Evolutionary conservation across 148 eudicot genomes (phyloP), one percentile per base, ranked within the genome.

Genomic region (Fallopia convolvulus): DNA sequence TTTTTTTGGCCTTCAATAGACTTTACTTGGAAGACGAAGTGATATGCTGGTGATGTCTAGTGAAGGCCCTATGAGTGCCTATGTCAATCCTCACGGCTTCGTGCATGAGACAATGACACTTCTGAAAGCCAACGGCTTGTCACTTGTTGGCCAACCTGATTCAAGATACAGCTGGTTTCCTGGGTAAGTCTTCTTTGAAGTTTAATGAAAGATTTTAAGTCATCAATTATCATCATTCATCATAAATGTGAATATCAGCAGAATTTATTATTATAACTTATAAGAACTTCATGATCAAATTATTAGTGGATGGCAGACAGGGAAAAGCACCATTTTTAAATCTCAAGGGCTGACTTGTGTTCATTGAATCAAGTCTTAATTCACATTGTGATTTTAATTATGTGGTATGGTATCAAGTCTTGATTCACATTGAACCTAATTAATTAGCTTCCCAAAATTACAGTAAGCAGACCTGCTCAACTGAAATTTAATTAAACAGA

Each of bases 131-230:
- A 86, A 77, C 83, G 90, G 97, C 23, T 81, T 92, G 82, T 89
- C 89, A 17, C 88, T 92, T 40, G 76, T 88, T 66, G 97, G 99
- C 40, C 76, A 72, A 33, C 89, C 99, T 26, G 78, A 80, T 41
- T 81, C 85, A 82, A 94, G 91, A 68, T 90, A 84, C 81, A 92
- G 97, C 88, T 95, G 99, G 99, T 95, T 95, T 85, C 97, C 99
- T 74, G 94, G 99, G 99, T 95, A 91, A 78, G 88, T 32, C 30
- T 50, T 70, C 76, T 74, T 46, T 58, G 32, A 44, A 47, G 17
- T 40, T 46, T 41, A 58, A 18, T 66, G 32, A 55, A n/a, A 68
- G 10, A 33, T 39, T 36, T 65, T 30, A 30, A 39, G 46, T 33
- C 20, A 7, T 17, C 18, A 68, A 36, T 15, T 36, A 68, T 39